phyloP scores from a whole-genome alignment of 2,329 filamentous ascomycete species.

The Alternaria infectoria region DNA sequence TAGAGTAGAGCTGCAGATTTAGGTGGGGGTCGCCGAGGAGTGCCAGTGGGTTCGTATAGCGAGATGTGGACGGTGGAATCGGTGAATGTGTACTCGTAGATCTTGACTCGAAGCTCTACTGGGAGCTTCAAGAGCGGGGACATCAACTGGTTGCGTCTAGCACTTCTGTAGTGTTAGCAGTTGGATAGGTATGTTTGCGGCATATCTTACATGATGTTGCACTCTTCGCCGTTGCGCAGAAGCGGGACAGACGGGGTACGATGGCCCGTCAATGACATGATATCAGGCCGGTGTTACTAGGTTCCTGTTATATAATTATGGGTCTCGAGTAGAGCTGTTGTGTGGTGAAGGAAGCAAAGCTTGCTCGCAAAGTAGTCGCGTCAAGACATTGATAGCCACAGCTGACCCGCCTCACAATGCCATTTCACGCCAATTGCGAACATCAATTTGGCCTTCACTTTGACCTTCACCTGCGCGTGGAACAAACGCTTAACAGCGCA shows the following conservation, averaged over 20 bases:
- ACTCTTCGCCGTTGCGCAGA: neutral
- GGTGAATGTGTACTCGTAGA: neutral
- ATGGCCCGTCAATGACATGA: neutral
- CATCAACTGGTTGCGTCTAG: neutral
- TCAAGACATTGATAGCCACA: neutral
- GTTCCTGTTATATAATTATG: neutral
- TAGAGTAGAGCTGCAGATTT: neutral
- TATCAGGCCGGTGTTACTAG: neutral
- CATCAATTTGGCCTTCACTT: neutral
- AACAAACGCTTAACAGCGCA: neutral
- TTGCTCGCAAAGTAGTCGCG: neutral
- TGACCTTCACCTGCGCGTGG: neutral
- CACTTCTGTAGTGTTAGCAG: neutral
- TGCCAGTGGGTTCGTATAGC: neutral
- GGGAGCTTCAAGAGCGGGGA: neutral
- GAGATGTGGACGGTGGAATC: neutral
- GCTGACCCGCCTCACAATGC: neutral
- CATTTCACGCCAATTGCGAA: neutral
- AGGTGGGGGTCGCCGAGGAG: neutral
- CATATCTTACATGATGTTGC: neutral
- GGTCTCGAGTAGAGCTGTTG: neutral
- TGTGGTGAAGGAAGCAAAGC: neutral
- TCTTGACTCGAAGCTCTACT: neutral
- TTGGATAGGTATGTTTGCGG: no score
- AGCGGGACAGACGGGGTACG: neutral